phyloP scores from a whole-genome alignment of 768 basidiomycete species.

The Collybia sp. region DNA sequence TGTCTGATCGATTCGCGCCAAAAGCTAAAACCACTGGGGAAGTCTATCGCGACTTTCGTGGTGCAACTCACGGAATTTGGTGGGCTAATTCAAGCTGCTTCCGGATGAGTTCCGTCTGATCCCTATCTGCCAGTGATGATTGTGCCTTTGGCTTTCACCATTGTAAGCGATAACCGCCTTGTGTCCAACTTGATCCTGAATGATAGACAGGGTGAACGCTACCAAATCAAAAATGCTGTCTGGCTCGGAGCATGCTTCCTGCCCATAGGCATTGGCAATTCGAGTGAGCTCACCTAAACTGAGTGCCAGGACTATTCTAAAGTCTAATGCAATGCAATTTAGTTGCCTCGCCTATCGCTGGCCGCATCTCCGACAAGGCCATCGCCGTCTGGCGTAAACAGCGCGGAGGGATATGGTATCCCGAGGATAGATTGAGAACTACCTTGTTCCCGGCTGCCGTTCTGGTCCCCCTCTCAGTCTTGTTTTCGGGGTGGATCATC shows the following conservation, averaged over 20 bases:
- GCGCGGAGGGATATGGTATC: constrained; percentile 56
- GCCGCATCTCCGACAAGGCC: constrained; percentile 51
- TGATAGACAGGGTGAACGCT: constrained; percentile 44
- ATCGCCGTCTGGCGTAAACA: constrained; percentile 42
- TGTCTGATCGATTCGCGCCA: too few species aligned
- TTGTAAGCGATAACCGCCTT: not conserved
- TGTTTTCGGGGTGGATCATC: constrained; percentile 45
- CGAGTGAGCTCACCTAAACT: constrained; percentile 30
- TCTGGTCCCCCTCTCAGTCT: constrained; percentile 49
- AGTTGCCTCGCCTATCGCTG: constrained; percentile 61
- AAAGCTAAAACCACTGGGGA: too few species aligned
- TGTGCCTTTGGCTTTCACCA: constrained; percentile 41
- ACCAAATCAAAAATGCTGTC: constrained; percentile 51
- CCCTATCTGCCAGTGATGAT: constrained; percentile 53
- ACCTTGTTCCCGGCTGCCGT: constrained; percentile 39
- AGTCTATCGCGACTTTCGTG: too few species aligned
- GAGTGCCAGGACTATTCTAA: not conserved
- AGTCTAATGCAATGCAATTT: not conserved
- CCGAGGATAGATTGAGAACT: constrained; percentile 64
- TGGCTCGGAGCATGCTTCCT: constrained; percentile 57
- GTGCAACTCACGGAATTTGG: constrained; percentile 11
- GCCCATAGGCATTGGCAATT: constrained; percentile 55
- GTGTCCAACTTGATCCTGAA: constrained; percentile 19
- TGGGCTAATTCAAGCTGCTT: constrained; percentile 34
- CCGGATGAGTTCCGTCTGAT: constrained; percentile 26